Percentiles rank a stretch among this genome's conserved stretches.
These are phyloP conservation scores for Colletotrichum aenigma DNA, from an alignment of 2,329 filamentous ascomycete species.

Conservation along the genomic window DNA sequence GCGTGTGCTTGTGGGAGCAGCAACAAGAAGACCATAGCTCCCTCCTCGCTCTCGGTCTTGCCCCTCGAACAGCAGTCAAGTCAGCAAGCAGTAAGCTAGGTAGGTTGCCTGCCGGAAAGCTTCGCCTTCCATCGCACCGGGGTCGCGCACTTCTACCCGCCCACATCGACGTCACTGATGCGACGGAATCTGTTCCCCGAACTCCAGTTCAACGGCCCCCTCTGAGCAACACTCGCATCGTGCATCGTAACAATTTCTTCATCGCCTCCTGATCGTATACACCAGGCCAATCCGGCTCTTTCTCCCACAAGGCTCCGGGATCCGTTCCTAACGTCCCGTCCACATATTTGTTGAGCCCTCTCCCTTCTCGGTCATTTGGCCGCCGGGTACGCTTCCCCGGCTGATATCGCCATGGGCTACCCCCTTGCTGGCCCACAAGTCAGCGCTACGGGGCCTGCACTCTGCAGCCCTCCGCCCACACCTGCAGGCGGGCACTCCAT, in stretches of 20 bases:
- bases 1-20: background rate
- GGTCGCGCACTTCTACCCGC: background rate
- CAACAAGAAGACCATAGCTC: background rate
- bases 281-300: background rate
- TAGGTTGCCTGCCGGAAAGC: background rate
- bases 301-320: background rate
- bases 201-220: background rate
- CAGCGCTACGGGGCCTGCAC: background rate
- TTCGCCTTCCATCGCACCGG: background rate
- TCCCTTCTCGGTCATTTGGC: background rate
- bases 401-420: background rate
- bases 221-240: background rate
- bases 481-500: background rate
- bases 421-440: background rate
- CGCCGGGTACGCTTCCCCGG: background rate
- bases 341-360: background rate
- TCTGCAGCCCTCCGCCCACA: background rate
- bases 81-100: background rate
- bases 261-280: background rate
- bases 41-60: background rate
- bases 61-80: background rate
- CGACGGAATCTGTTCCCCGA: background rate
- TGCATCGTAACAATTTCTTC: background rate
- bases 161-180: constrained; percentile 10
- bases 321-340: background rate